Base-by-base conservation (phyloP, 495 filamentous ascomycete species). In the Venustampulla echinocandica region DNA sequence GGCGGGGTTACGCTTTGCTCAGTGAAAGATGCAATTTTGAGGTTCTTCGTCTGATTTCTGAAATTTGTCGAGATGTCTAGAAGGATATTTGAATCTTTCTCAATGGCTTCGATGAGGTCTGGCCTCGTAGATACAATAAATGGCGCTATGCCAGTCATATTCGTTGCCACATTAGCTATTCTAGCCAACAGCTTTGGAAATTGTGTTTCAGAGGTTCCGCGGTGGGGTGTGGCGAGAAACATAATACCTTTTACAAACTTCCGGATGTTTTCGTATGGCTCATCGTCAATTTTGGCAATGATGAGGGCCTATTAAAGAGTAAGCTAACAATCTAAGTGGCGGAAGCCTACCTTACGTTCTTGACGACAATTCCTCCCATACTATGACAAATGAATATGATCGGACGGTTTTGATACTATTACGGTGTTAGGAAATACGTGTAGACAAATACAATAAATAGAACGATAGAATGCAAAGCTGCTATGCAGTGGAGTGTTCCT, bases 201-300 rank as follows among this genome's bases (percentile, higher is more conserved):
- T 1, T 27, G 15, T 9, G 41, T 23, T 10, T 11, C 22, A 22
- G 30, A 18, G 19, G 52, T 44, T 14, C 73, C 73, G 4, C 69
- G 64, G 52, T 77, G 73, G 3, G 73, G 73, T 1, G 73, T 77
- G 2, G 66, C 60, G 0, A 77, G 53, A 47, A 77, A 77, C 0
- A 67, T 47, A 18, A 74, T 68, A 4, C 63, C 64, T 0, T 52
- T 60, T 2, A 70, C 53, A 0, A 56, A 51, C 10, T 56, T 42
- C 24, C 66, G 53, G 23, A 73, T 63, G n/a, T 42, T 39, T 42
- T 63, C 28, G 40, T 69, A 74, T 32, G 13, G 17, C 24, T 49
- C 18, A 21, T 23, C 39, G 24, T 52, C 45, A 27, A 33, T 49
- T 21, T 34, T 15, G 9, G 40, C 48, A 18, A 39, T 41, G 19